Conservation (phyloP, 2,329 filamentous ascomycete genomes). For the Xylariales sp. region DNA sequence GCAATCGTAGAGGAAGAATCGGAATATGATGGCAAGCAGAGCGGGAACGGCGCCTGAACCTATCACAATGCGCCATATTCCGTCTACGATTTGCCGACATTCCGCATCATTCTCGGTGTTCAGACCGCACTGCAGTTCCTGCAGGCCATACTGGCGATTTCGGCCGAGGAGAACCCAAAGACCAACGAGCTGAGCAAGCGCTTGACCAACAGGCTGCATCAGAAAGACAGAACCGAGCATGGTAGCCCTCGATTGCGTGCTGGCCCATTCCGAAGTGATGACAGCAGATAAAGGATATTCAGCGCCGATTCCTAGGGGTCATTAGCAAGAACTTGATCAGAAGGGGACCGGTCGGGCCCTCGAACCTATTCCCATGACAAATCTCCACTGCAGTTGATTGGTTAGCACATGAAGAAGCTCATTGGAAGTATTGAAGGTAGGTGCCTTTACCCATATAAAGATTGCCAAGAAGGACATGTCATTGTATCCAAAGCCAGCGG, state of each 20-base stretch:
- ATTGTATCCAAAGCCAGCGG: slow-evolving; percentile 43
- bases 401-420: background rate
- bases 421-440: background rate
- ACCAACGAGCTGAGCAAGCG: slow-evolving; percentile 58
- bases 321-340: background rate
- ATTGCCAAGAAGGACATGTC: slow-evolving; percentile 46
- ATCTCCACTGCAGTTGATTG: slow-evolving; percentile 38
- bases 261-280: slow-evolving; percentile 61
- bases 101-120: slow-evolving; percentile 35
- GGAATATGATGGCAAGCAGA: slow-evolving; percentile 59
- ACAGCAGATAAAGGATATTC: slow-evolving; percentile 64
- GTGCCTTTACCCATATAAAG: slow-evolving; percentile 44
- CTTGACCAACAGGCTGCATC: slow-evolving; percentile 64
- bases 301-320: slow-evolving; percentile 53
- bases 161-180: slow-evolving; percentile 47
- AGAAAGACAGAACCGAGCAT: slow-evolving; percentile 65
- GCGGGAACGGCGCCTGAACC: slow-evolving; percentile 62
- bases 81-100: slow-evolving; percentile 47
- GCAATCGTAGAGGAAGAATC: slow-evolving; percentile 63
- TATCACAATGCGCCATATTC: slow-evolving; percentile 64
- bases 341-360: background rate
- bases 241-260: slow-evolving; percentile 54
- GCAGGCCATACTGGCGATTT: slow-evolving; percentile 12
- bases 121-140: slow-evolving; percentile 37
- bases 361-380: slow-evolving; percentile 48